A percentile compares a stretch with the other conserved stretches of the same genome.
Conservation (phyloP, 768 basidiomycete genomes). For the Pleurotus eryngii region DNA sequence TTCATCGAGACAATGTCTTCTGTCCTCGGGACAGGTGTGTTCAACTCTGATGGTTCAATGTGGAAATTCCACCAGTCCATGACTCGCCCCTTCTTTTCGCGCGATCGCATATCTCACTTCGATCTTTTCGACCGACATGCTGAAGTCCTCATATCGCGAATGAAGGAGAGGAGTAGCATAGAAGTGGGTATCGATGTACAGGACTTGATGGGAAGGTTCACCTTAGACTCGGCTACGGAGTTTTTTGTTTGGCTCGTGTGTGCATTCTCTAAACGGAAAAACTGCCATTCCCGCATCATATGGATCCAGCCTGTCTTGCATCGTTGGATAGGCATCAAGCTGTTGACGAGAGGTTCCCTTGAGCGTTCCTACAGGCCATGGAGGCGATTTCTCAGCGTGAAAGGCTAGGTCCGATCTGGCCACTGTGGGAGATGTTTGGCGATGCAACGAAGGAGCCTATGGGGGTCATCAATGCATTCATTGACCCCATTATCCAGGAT, state of each 20-base stretch:
- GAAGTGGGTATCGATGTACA: constrained; percentile 61
- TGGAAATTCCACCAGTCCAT: constrained; percentile 67
- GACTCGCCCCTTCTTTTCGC: constrained; percentile 62
- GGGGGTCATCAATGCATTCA: constrained; percentile 48
- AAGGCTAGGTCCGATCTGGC: constrained; percentile 49
- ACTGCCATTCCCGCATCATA: constrained; percentile 51
- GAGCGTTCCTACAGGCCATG: constrained; percentile 49
- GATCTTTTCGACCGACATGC: constrained; percentile 58
- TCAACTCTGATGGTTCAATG: constrained; percentile 64
- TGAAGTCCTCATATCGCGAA: constrained; percentile 35
- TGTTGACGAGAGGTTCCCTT: constrained; percentile 40
- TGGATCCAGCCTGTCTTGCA: constrained; percentile 19
- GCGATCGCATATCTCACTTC: constrained; percentile 57
- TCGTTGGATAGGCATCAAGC: constrained; percentile 20
- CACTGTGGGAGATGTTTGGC: constrained; percentile 44
- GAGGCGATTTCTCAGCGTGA: constrained; percentile 37
- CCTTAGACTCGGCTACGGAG: constrained; percentile 64
- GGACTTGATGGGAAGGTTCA: constrained; percentile 60
- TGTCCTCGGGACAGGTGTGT: constrained; percentile 62
- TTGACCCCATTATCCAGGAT: constrained; percentile 50
- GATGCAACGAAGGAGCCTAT: constrained; percentile 47
- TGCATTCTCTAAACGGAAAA: constrained; percentile 48
- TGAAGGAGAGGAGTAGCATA: constrained; percentile 44
- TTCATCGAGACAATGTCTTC: constrained; percentile 41
- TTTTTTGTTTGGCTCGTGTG: constrained; percentile 60